These are phyloP conservation scores for Murraya paniculata DNA, from an alignment of 345 rosid species.

Conservation along the genomic window DNA sequence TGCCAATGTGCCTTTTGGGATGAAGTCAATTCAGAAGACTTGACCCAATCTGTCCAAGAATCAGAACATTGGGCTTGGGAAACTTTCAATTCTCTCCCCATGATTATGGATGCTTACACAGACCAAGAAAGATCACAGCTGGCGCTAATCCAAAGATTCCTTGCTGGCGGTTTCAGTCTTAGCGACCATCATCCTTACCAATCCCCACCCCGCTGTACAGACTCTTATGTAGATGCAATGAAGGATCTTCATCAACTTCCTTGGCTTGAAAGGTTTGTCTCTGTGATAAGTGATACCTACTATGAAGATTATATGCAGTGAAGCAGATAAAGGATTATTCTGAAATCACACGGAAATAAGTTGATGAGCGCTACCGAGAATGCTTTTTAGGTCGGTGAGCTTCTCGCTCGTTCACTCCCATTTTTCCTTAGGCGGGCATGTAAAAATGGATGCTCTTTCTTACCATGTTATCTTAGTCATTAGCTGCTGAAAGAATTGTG, in stretches of 20 bases:
- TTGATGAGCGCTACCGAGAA: constrained; percentile 9
- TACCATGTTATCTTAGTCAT: constrained; percentile 9
- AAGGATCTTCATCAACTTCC: constrained; percentile 97
- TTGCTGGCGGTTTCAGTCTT: constrained; percentile 89
- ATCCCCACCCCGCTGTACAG: constrained; percentile 87
- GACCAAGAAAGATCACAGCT: constrained; percentile 97
- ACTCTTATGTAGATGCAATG: constrained; percentile 83
- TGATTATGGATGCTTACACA: constrained; percentile 82
- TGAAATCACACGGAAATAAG: constrained; percentile 22
- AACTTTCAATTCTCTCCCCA: constrained; percentile 80
- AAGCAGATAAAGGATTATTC: constrained; percentile 19
- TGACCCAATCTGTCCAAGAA: constrained; percentile 60
- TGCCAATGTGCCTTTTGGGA: constrained; percentile 96
- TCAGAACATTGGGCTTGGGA: constrained; percentile 98
- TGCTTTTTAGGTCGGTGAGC: constrained; percentile 28
- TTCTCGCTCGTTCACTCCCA: constrained; percentile 43
- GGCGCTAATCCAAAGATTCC: constrained; percentile 84
- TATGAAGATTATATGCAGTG: constrained; percentile 77
- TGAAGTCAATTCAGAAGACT: constrained; percentile 64
- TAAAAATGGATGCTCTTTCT: constrained; percentile 10
- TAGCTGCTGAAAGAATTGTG: constrained; percentile 12
- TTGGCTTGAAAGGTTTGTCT: constrained; percentile 98
- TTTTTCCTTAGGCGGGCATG: constrained; percentile 13
- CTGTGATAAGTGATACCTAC: constrained; percentile 91
- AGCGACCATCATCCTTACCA: constrained; percentile 84